Evolutionary conservation across 305 asterid species (phyloP), one percentile per base, ranked within the genome.

Genomic region (Ilex paraguariensis): DNA sequence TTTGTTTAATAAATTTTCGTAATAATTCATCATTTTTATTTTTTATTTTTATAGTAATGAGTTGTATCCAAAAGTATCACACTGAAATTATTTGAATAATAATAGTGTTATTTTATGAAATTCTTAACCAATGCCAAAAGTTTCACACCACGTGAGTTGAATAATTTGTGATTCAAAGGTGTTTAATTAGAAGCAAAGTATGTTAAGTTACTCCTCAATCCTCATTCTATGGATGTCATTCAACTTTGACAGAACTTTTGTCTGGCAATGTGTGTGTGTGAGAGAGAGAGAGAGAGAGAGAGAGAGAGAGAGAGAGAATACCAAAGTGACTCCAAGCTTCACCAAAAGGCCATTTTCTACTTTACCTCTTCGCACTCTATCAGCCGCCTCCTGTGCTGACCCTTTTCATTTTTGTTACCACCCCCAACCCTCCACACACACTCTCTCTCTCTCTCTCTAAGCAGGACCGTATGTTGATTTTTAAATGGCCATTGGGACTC

Each of bases 201-300:
- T 8, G 32, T 52, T 3, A 52, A 17, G 3, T 5, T 10, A 12
- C 1, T 15, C 61, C 54, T 50, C 28, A 12, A 0, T 15, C 61
- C 54, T 50, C 28, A 32, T 64, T 70, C 69, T 49, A 66, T 76
- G 85, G 85, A 68, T 73, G 63, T 54, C 61, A 73, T 80, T 70
- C 66, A 63, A 53, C 67, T 55, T 62, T 46, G 84, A 79, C 84
- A 79, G 58, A 31, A 39, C 32, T 6, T 0, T 48, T 63, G 74
- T 60, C 83, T 21, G 45, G 46, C 56, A 44, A 54, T 33, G 2
- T 31, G 13, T 21, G 7, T 45, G 40, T n/a, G 17, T 36, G 32
- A 39, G 11, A 33, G 7, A 21, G 54, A 31, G 21, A 40, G 13
- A 16, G 12, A 13, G 33, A 13, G 7, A 53, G 51, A 39, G 28